These are phyloP conservation scores for Verticillium nonalfalfae DNA, from an alignment of 2,329 filamentous ascomycete species.

Conservation along the genomic window DNA sequence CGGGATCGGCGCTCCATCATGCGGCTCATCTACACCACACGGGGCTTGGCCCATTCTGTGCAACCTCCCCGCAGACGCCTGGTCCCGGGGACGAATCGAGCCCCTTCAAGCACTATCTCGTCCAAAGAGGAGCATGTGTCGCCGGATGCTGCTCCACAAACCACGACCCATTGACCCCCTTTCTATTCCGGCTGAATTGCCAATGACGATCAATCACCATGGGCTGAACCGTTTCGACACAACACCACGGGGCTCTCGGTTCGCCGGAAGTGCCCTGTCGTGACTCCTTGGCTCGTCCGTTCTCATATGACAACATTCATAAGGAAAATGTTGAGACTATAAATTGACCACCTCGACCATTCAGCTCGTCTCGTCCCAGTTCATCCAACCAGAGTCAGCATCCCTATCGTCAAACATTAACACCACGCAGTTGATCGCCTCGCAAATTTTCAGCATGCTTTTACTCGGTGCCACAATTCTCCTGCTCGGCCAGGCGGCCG, in stretches of 20 bases:
- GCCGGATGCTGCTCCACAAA: not conserved
- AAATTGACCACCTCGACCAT: not conserved
- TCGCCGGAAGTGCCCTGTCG: not conserved
- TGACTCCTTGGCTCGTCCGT: not conserved
- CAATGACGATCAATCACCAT: not conserved
- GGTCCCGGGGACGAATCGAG: not conserved
- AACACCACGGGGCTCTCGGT: not conserved
- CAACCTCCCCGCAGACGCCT: not conserved
- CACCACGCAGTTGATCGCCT: not conserved
- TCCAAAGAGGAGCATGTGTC: not conserved
- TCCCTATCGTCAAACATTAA: not conserved
- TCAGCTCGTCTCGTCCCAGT: not conserved
- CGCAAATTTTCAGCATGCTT: constrained; percentile 1
- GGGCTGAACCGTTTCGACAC: not conserved
- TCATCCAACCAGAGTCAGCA: not conserved
- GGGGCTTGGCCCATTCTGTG: not conserved
- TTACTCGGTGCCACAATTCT: constrained; percentile 2
- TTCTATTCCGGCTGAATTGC: not conserved
- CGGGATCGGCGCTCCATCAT: not conserved
- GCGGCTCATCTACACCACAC: not conserved
- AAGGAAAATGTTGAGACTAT: not conserved
- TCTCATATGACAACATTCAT: not conserved
- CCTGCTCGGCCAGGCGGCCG: constrained; percentile 3
- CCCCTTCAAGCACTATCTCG: not conserved
- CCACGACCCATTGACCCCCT: not conserved